phyloP scores from a whole-genome alignment of 176 grass and related monocot species.

The Echinochloa phyllopogon region DNA sequence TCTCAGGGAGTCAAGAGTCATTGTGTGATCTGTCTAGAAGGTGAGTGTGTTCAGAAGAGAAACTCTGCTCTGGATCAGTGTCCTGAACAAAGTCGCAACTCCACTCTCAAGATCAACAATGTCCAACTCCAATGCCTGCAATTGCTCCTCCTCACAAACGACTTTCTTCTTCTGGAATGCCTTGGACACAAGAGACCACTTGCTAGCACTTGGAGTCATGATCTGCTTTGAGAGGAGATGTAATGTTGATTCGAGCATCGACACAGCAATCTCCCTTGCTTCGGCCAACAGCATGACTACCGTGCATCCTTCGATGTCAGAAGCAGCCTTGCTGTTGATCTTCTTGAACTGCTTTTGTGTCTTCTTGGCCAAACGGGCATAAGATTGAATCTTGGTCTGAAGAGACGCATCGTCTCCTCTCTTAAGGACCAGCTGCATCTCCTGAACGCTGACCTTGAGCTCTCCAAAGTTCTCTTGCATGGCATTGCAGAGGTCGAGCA shows the following conservation, averaged over 20 bases:
- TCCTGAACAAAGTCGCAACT: conserved; percentile 41
- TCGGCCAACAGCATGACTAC: not conserved
- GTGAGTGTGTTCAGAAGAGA: conserved; percentile 43
- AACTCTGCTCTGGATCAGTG: conserved; percentile 32
- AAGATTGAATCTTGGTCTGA: conserved; percentile 21
- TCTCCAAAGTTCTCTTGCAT: conserved; percentile 42
- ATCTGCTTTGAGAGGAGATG: not conserved
- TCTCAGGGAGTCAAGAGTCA: not conserved
- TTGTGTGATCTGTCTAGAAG: conserved; percentile 18
- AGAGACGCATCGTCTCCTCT: conserved; percentile 30
- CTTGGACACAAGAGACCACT: conserved; percentile 29
- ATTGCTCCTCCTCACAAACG: not conserved
- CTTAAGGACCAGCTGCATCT: conserved; percentile 37
- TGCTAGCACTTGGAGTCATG: not conserved
- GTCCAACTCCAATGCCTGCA: conserved; percentile 29
- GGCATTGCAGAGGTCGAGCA: conserved; percentile 51
- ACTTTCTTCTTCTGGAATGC: conserved; percentile 14
- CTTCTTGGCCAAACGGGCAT: not conserved
- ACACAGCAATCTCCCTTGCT: not conserved
- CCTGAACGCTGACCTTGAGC: conserved; percentile 41
- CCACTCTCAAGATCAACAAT: conserved; percentile 31
- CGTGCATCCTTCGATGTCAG: not conserved
- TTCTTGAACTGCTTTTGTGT: not conserved
- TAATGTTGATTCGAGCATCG: not conserved
- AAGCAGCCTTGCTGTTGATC: not conserved